Base-by-base conservation (phyloP, 2,329 filamentous ascomycete genomes). In the Penicillium sclerotiorum region DNA sequence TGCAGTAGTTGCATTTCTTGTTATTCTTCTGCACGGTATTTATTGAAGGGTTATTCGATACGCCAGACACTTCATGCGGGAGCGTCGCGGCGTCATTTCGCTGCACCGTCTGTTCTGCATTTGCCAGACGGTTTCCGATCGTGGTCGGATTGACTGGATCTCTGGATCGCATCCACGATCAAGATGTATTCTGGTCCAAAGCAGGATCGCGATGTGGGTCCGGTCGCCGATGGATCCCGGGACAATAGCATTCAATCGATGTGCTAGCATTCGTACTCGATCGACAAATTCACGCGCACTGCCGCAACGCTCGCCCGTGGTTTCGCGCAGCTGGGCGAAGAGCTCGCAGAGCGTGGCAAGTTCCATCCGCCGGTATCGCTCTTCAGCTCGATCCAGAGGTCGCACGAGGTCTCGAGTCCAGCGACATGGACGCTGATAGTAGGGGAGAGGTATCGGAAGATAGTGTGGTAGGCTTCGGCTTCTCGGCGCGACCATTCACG, bases 401-500 rank as follows among this genome's bases (percentile, higher is more conserved):
- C 39, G 25, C 39, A 25, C 18, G 39, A 42, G 11, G 39, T 30
- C 25, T 42, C 39, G 5, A 42, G 39, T 30, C 39, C 39, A 27
- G 27, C 41, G 27, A 35, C 27, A 23, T 35, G 41, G 13, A 44
- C 35, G 18, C 41, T 44, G 15, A 44, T 43, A n/a, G 36, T 15
- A 32, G 33, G 33, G 11, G 33, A 36, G 5, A 48, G 30, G 22
- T 48, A 43, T 32, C 46, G 46, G 46, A 43, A 48, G 17, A 36
- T 36, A 12, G 28, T 47, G 28, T 47, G 45, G 45, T 47, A 47
- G 27, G 36, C 45, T 27, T 47, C 45, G 35, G 35, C 45, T 40
- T 47, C 45, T 5, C 45, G 45, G 12, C 45, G 45, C 45, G 36
- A 40, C 36, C 36, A 47, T 47, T 47, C 36, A 47, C 45, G 36